A percentile compares a stretch with the other conserved stretches of the same genome.
Evolutionary conservation across 1,284 basidiomycete genomes (phyloP).

Genomic region (Trichosporon asahii): DNA sequence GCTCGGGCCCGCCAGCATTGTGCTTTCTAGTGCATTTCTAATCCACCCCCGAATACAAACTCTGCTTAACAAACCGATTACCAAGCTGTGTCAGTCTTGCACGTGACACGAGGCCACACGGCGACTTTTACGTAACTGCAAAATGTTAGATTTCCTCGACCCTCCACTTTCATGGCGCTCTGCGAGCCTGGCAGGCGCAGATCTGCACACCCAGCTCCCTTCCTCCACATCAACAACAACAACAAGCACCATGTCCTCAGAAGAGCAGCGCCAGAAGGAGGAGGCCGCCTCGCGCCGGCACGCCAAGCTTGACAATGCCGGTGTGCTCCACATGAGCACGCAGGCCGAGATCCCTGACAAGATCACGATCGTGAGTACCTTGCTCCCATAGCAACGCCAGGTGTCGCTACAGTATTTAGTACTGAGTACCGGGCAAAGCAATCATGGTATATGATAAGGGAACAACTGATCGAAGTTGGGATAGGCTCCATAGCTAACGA

Average conservation of each 20-base stretch:
- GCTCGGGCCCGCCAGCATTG: background rate
- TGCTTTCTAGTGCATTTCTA: background rate
- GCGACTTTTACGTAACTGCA: background rate
- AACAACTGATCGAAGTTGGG: no score
- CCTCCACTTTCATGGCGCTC: constrained; percentile 4
- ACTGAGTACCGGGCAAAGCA: no score
- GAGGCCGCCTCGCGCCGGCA: constrained; percentile 24
- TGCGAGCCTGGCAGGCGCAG: background rate
- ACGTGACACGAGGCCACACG: background rate
- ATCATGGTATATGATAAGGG: no score
- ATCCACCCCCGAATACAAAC: background rate
- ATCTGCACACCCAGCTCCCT: background rate
- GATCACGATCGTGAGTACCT: constrained; percentile 46
- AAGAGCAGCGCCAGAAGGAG: constrained; percentile 22
- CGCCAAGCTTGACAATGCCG: constrained; percentile 43
- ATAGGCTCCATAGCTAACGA: background rate
- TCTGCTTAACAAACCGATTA: no score
- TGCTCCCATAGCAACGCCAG: no score
- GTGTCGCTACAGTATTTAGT: no score
- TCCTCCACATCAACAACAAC: background rate
- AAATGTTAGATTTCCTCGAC: constrained; percentile 5
- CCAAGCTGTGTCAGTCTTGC: background rate
- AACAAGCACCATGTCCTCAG: background rate
- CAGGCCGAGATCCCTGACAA: constrained; percentile 41
- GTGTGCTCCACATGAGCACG: constrained; percentile 40